Base-by-base conservation (phyloP, 495 filamentous ascomycete genomes). In the Penicillium lividum region DNA sequence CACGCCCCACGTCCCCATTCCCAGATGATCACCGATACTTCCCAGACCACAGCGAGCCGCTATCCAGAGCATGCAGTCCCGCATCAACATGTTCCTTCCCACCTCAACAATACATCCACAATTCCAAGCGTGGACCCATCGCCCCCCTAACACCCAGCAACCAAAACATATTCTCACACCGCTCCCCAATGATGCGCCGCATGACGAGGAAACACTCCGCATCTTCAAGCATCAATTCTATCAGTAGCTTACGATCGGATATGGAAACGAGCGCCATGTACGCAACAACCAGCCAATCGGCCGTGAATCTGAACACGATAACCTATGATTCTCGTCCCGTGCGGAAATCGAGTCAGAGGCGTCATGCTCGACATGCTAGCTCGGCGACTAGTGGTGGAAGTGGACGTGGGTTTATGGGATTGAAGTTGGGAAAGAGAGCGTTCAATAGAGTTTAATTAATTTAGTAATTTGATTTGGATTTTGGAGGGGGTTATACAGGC, bases 141-240 rank as follows among this genome's bases (percentile, higher is more conserved):
- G 38, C 15, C n/a, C 38, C 38, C 8, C 34, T 72, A 2, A 51
- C 56, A 25, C 65, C 65, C 57, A 74, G 67, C 54, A 57, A 64
- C 9, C 66, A 68, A n/a, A 72, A 67, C 48, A 56, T 59, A 11
- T 49, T 65, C 9, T 7, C 60, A 1, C 63, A 63, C 7, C 68
- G 68, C 25, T 63, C 70, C 3, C 72, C 68, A 3, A 65, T 68
- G 42, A 62, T 68, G 51, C 71, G 68, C 18, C 60, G 59, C 8
- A 71, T 69, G 50, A 59, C 73, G 0, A 60, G 72, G 29, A 73
- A 73, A 33, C 65, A 71, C 33, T 73, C 84, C 5, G 88, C 88
- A 2, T 81, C 86, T 0, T 90, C 86, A 16, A 93, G 86, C 80
- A 89, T 90, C 46, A 81, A 82, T 62, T 93, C 87, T 0, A 81